Percentiles rank a stretch among this genome's conserved stretches.
Evolutionary conservation across 2,329 filamentous ascomycete genomes (phyloP).

Genomic region (Ramichloridium luteum): DNA sequence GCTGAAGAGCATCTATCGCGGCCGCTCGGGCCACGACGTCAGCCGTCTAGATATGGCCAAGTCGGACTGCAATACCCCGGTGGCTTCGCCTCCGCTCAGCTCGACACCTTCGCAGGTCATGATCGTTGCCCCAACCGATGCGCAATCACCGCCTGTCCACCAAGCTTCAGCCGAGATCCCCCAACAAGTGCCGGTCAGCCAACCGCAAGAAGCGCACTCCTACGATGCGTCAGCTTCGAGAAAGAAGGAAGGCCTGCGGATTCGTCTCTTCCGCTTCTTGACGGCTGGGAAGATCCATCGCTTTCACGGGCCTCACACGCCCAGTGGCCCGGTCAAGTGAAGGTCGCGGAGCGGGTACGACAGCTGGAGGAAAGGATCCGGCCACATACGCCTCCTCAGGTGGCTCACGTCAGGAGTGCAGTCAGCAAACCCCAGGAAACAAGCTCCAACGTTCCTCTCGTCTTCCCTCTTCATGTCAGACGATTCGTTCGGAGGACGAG

Average conservation of each 20-base stretch:
- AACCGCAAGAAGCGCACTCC: constrained; percentile 8
- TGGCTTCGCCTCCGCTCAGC: background rate
- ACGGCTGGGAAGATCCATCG: background rate
- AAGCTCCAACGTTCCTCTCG: constrained; percentile 9
- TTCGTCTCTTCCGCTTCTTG: background rate
- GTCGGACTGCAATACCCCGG: background rate
- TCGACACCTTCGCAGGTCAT: background rate
- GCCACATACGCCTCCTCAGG: too few relatives aligned
- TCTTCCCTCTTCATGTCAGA: constrained; percentile 20
- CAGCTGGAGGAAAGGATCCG: background rate
- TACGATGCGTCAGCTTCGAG: background rate
- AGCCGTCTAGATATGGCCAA: constrained; percentile 1
- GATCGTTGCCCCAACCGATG: background rate
- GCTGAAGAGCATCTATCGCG: constrained; percentile 5
- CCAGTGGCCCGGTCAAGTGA: constrained; percentile 1
- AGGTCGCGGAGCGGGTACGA: constrained; percentile 13
- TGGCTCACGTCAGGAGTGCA: too few relatives aligned
- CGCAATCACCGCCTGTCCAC: background rate
- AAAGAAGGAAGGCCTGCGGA: background rate
- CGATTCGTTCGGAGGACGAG: constrained; percentile 16
- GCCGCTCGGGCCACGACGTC: background rate
- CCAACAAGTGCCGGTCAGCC: constrained; percentile 6
- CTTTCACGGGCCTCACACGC: background rate
- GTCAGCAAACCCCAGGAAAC: too few relatives aligned
- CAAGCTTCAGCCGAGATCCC: constrained; percentile 1